Conservation (phyloP, 129 eudicot genomes). For the Tagetes patula region DNA sequence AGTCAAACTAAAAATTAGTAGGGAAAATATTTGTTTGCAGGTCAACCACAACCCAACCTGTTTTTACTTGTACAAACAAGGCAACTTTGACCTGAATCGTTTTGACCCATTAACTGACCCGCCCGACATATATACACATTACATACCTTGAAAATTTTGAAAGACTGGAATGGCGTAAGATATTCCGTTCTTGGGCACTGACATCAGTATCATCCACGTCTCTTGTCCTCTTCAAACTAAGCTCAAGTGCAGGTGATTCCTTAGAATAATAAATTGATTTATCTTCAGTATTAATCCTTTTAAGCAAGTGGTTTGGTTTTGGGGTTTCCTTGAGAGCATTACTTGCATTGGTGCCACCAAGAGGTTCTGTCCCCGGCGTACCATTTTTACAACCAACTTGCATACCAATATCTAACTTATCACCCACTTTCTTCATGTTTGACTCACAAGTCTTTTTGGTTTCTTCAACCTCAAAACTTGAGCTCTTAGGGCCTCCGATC, state of each 20-base stretch:
- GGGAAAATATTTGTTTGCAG: background rate
- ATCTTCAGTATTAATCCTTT: slow-evolving; percentile 34
- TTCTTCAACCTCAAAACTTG: slow-evolving; percentile 27
- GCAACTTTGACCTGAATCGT: background rate
- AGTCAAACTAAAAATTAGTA: background rate
- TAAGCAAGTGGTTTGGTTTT: slow-evolving; percentile 36
- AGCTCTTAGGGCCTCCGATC: slow-evolving; percentile 43
- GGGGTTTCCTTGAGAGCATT: slow-evolving; percentile 29
- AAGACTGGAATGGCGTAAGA: slow-evolving; percentile 52
- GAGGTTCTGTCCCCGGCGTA: slow-evolving; percentile 26
- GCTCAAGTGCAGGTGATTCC: slow-evolving; percentile 58
- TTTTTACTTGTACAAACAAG: background rate
- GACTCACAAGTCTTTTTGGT: slow-evolving; percentile 20
- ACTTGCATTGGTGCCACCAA: background rate
- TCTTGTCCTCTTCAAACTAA: slow-evolving; percentile 52
- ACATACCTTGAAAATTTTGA: slow-evolving; percentile 70
- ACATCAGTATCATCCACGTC: slow-evolving; percentile 39
- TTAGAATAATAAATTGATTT: slow-evolving; percentile 31
- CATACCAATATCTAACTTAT: slow-evolving; percentile 28
- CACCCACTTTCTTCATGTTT: slow-evolving; percentile 32
- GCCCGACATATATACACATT: background rate
- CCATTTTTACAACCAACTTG: slow-evolving; percentile 31
- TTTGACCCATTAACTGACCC: slow-evolving; percentile 1
- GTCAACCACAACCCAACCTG: background rate
- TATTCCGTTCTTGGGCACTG: slow-evolving; percentile 42